A percentile compares a stretch with the other conserved stretches of the same genome.
Conservation (phyloP, 352 stramenopile genomes). For the Globisporangium paroecandrum region DNA sequence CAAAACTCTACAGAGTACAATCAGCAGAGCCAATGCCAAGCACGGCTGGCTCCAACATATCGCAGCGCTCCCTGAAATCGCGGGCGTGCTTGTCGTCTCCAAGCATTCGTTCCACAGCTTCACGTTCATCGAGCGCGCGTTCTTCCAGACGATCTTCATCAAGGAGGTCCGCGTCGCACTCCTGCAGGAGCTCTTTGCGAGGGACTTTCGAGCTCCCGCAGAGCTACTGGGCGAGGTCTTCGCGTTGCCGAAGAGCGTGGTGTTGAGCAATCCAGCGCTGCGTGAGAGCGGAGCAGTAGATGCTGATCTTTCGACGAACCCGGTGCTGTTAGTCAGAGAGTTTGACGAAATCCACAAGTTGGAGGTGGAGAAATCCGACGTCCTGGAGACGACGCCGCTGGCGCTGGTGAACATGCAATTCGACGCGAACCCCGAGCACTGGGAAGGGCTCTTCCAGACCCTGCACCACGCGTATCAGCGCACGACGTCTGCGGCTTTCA, state of each 20-base stretch:
- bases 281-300: not conserved
- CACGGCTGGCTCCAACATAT: slow-evolving; percentile 26
- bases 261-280: not conserved
- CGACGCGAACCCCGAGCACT: slow-evolving; percentile 14
- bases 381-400: slow-evolving; percentile 34
- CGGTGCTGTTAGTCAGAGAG: slow-evolving; percentile 29
- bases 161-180: slow-evolving; percentile 17
- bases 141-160: slow-evolving; percentile 26
- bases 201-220: not conserved
- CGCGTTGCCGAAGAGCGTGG: slow-evolving; percentile 10
- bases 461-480: slow-evolving; percentile 28
- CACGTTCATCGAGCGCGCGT: slow-evolving; percentile 25
- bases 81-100: slow-evolving; percentile 22
- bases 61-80: slow-evolving; percentile 20
- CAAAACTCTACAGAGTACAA: not conserved
- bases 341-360: slow-evolving; percentile 30
- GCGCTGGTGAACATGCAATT: slow-evolving; percentile 43
- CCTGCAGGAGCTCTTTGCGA: slow-evolving; percentile 17
- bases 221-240: slow-evolving; percentile 12
- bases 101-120: slow-evolving; percentile 30
- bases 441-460: slow-evolving; percentile 51
- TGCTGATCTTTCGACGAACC: not conserved
- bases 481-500: slow-evolving; percentile 23
- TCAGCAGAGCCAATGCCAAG: not conserved
- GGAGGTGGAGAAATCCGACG: slow-evolving; percentile 32